Evolutionary conservation across 1,284 basidiomycete genomes (phyloP).

Genomic region (Anthracocystis panici-leucophaei): DNA sequence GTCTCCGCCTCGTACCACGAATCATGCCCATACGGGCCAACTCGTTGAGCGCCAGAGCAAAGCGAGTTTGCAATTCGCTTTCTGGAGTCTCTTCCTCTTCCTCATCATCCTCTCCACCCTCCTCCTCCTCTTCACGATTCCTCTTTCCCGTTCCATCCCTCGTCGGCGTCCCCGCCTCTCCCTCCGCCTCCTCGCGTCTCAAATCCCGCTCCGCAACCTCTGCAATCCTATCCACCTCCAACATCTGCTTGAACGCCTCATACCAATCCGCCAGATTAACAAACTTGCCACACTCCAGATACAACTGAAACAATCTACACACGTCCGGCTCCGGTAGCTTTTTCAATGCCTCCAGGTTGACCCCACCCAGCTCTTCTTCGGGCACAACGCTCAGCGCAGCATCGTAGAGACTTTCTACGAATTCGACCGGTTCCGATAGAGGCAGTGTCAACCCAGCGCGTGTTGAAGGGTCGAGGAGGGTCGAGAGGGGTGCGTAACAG

Average conservation of each 20-base stretch:
- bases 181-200: not conserved
- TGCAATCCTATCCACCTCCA: constrained; percentile 29
- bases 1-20: constrained; percentile 52
- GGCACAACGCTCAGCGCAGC: constrained; percentile 41
- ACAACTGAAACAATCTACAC: constrained; percentile 55
- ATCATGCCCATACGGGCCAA: constrained; percentile 64
- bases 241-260: constrained; percentile 58
- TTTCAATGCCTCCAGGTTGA: constrained; percentile 19
- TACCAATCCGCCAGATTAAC: constrained; percentile 67
- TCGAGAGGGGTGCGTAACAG: constrained; percentile 32
- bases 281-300: constrained; percentile 61
- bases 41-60: constrained; percentile 62
- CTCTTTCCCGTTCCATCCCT: too few species aligned
- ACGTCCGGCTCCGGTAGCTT: constrained; percentile 51
- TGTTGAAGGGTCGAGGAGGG: constrained; percentile 36
- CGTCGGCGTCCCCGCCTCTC: too few species aligned
- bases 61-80: constrained; percentile 53
- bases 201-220: constrained; percentile 11
- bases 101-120: too few species aligned
- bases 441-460: constrained; percentile 33
- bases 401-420: constrained; percentile 42
- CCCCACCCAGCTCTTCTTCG: constrained; percentile 20
- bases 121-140: too few species aligned
- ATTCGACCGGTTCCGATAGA: constrained; percentile 29
- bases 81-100: constrained; percentile 1